These are phyloP conservation scores for Pyrenula massariospora DNA, from an alignment of 495 filamentous ascomycete species.

Conservation along the genomic window DNA sequence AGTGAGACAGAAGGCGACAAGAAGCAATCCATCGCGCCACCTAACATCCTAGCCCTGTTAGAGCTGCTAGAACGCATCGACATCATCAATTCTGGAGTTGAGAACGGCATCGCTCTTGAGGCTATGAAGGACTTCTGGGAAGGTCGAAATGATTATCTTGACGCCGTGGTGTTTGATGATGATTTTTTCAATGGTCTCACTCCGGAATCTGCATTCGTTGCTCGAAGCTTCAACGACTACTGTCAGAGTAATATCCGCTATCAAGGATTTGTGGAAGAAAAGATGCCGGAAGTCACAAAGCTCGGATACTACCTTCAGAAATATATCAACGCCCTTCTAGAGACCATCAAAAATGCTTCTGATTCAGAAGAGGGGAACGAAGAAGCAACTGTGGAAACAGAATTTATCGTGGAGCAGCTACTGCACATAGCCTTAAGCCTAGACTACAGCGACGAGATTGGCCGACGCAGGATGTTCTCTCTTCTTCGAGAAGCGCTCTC, in stretches of 20 bases:
- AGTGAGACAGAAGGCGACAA: constrained; percentile 30
- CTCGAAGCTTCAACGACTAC: constrained; percentile 86
- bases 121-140: constrained; percentile 96
- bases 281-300: constrained; percentile 87
- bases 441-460: constrained; percentile 93
- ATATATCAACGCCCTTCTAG: constrained; percentile 64
- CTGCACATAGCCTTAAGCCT: constrained; percentile 83
- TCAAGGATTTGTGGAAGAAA: constrained; percentile 69
- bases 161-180: constrained; percentile 70
- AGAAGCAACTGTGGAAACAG: constrained; percentile 70
- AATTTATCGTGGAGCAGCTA: constrained; percentile 92
- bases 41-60: constrained; percentile 63
- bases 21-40: constrained; percentile 38
- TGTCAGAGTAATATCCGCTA: constrained; percentile 65
- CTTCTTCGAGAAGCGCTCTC: constrained; percentile 75
- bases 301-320: constrained; percentile 72
- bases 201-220: constrained; percentile 77
- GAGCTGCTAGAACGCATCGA: constrained; percentile 93
- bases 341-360: constrained; percentile 44
- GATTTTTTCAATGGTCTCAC: constrained; percentile 78
- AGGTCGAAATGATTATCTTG: constrained; percentile 80
- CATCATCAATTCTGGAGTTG: constrained; percentile 76
- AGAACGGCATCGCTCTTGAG: constrained; percentile 79
- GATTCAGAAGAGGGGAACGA: constrained; percentile 55
- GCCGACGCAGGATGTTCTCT: constrained; percentile 86